Evolutionary conservation across 1,139 yeast genomes (phyloP), one percentile per base, ranked within the genome.

Genomic region (Citeromyces siamensis): DNA sequence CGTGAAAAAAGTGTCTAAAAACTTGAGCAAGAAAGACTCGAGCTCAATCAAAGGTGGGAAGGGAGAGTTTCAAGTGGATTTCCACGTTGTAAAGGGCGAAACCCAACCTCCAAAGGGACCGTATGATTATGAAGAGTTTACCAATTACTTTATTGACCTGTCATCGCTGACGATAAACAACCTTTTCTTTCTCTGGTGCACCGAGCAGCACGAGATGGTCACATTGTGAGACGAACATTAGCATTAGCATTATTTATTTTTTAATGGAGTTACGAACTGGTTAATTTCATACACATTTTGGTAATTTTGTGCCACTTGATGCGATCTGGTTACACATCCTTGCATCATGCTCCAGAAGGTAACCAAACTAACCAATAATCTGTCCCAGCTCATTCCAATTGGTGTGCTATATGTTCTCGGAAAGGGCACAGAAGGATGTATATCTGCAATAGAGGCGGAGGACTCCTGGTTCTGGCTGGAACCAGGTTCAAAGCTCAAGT

Each of bases 101-200:
- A 51, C 46, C 35, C 32, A 44, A 1, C 48, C 47, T 3, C 47
- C 52, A 4, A 41, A 40, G 27, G 39, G 47, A 9, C 53, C 49
- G 9, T 52, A 50, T 31, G 56, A 51, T 33, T 52, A 41, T 34
- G 52, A 48, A 5, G 34, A 40, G 2, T 38, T 47, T 6, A 44
- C 47, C 8, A 41, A 50, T 19, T 52, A 51, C 29, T 35, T 42
- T 19, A 27, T 51, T 4, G 40, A 43, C 4, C 39, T 52, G 14
- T 40, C 44, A 6, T 37, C 41, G 8, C 40, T 51, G 20, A 32
- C 40, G 13, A 37, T 51, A n/a, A 46, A 46, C 28, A 47, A 45
- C 22, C 31, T 26, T 14, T 26, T 26, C 31, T 26, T 26, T 10
- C 9, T 26, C 12, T 26, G 31, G 31, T 26, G 31, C 31, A 26